A percentile compares a stretch with the other conserved stretches of the same genome.
Evolutionary conservation across 441 rosid species (phyloP).

Genomic region (Adansonia grandidieri): DNA sequence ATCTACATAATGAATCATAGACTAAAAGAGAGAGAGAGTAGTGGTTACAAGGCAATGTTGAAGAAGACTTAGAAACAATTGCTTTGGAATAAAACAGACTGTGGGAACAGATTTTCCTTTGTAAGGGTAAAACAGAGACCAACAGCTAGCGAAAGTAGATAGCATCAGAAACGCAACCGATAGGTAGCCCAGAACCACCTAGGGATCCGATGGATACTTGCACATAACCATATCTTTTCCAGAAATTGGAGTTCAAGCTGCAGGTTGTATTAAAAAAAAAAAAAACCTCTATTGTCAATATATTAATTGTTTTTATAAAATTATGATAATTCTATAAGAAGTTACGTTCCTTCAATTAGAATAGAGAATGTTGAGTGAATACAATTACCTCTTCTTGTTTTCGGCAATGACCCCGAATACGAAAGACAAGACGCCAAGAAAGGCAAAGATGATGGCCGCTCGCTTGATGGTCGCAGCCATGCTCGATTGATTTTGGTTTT

Average conservation of each 20-base stretch:
- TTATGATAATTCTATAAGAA: no score
- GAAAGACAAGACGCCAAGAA: constrained; percentile 71
- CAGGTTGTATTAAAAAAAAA: constrained; percentile 47
- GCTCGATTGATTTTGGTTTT: neutral
- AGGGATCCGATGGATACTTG: constrained; percentile 88
- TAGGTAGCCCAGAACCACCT: constrained; percentile 68
- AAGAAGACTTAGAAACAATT: constrained; percentile 72
- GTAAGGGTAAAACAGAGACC: constrained; percentile 82
- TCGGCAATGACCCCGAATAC: constrained; percentile 78
- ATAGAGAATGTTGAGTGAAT: no score
- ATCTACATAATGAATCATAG: neutral
- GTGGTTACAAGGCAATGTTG: constrained; percentile 81
- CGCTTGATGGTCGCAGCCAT: constrained; percentile 76
- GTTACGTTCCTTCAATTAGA: no score
- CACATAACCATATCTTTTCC: constrained; percentile 78
- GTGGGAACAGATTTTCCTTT: constrained; percentile 80
- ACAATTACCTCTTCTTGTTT: constrained; percentile 51
- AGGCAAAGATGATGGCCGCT: constrained; percentile 62
- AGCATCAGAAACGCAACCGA: constrained; percentile 74
- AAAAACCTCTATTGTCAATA: no score
- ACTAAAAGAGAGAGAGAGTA: neutral
- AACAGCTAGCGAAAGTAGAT: constrained; percentile 59
- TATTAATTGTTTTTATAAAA: no score
- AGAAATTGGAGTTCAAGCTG: constrained; percentile 67
- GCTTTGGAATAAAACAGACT: constrained; percentile 66